phyloP scores from a whole-genome alignment of 352 stramenopile genomes.

The Halophytophthora polymorphica region DNA sequence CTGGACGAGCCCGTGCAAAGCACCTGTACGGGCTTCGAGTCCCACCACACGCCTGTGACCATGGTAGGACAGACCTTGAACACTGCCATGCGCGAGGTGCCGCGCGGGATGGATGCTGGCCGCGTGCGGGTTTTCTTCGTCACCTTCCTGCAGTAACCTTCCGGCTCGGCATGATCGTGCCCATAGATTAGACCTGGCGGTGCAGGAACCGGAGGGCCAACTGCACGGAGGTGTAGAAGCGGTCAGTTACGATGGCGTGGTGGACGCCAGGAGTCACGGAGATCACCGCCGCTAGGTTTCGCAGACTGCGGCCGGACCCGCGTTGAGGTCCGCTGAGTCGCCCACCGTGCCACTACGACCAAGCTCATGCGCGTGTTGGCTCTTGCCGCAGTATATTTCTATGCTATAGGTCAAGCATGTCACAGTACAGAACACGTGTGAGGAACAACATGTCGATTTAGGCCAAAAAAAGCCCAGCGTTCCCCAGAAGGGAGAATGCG shows the following conservation, averaged over 20 bases:
- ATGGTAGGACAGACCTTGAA: conserved; percentile 4
- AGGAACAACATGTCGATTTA: conserved; percentile 1
- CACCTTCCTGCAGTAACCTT: not conserved
- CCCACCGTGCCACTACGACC: not conserved
- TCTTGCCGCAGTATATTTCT: conserved; percentile 9
- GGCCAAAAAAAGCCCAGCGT: conserved; percentile 6
- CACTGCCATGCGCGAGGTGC: not conserved
- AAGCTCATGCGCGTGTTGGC: conserved; percentile 3
- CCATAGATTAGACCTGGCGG: conserved; percentile 10
- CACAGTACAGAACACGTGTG: conserved; percentile 5
- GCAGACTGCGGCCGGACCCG: conserved; percentile 3
- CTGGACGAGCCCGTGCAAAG: conserved; percentile 2
- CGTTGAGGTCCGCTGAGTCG: conserved; percentile 9
- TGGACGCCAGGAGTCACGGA: not conserved
- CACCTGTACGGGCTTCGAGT: conserved; percentile 1
- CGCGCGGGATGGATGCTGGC: not conserved
- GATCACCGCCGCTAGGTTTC: conserved; percentile 8
- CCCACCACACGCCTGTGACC: not conserved
- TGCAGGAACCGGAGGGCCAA: conserved; percentile 10
- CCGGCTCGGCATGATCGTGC: no score
- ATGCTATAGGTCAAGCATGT: conserved; percentile 5
- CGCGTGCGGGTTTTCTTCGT: not conserved
- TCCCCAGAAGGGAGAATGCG: not conserved
- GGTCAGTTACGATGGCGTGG: conserved; percentile 8
- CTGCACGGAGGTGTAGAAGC: conserved; percentile 17